A percentile compares a stretch with the other conserved stretches of the same genome.
These are phyloP conservation scores for Schizochytrium sp. DNA, from an alignment of 108 stramenopile species.

Conservation along the genomic window DNA sequence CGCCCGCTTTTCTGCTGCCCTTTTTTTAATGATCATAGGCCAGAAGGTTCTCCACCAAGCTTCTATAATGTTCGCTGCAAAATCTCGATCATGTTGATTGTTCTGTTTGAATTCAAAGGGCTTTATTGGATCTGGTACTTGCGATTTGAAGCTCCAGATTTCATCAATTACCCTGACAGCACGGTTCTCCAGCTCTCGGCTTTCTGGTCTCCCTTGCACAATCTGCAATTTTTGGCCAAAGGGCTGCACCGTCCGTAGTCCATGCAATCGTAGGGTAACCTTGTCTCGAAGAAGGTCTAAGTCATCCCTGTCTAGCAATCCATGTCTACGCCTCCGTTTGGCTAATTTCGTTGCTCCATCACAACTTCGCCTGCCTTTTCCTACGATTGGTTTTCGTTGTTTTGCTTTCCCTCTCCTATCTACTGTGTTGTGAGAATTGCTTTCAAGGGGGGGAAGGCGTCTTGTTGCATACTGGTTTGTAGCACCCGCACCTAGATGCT, in stretches of 20 bases:
- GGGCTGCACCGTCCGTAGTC: not conserved
- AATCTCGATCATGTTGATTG: not conserved
- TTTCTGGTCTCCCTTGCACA: not conserved
- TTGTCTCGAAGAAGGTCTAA: not conserved
- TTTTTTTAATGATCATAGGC: too few species aligned
- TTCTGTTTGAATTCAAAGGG: not conserved
- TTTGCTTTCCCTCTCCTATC: too few species aligned
- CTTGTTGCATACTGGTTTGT: too few species aligned
- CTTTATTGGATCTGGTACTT: not conserved
- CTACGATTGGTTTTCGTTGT: too few species aligned
- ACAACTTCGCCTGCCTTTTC: too few species aligned
- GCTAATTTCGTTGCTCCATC: too few species aligned
- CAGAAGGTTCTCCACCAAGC: not conserved
- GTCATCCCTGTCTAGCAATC: not conserved
- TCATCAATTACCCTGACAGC: not conserved
- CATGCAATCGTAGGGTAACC: not conserved
- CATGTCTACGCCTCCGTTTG: too few species aligned
- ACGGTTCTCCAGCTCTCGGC: not conserved
- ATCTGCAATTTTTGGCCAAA: not conserved
- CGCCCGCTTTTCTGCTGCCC: too few species aligned
- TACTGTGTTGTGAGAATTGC: too few species aligned
- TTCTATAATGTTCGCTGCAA: not conserved
- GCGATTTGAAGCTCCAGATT: slow-evolving; percentile 9
- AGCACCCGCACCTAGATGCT: too few species aligned
- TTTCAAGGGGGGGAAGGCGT: too few species aligned